Evolutionary conservation across 306 rosid species (phyloP), one percentile per base, ranked within the genome.

Genomic region (Vigna mungo): DNA sequence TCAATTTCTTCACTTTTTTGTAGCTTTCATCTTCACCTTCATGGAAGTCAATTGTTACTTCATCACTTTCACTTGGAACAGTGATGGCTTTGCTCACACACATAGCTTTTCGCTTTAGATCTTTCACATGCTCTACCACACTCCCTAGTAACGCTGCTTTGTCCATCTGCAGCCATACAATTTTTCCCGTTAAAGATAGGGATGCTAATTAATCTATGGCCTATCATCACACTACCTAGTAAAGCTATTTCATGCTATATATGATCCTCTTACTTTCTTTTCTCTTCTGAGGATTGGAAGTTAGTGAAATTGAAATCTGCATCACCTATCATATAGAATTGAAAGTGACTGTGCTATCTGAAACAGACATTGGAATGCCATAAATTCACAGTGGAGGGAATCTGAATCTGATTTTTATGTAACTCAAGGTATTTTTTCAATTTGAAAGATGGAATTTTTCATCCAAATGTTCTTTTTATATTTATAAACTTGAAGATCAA

Each of bases 111-210:
- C 90, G 11, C 83, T 87, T 94, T 12, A 94, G 97, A 56, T 91
- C 97, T 62, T 91, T 94, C 41, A 94, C 97, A 13, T 90, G 90
- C 21, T 94, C 96, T 44, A 94, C 89, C 54, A 86, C 98, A 43
- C 96, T 91, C 65, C 98, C 97, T 53, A 94, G 67, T 44, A 94
- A 81, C 39, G 98, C 94, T 55, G 98, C 98, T 71, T 94, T 94
- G 89, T 94, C 97, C 98, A 94, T 91, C 97, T 94, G 84, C 84
- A 84, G 16, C 37, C 82, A 71, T 72, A 82, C 2, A 66, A 9
- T 1, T 55, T 72, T 64, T 18, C 30, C 60, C 47, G 13, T 23
- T 49, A 16, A 60, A 60, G 65, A 17, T 47, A 9, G 4, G 14
- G 41, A 61, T 48, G 48, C 54, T 63, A 36, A 32, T 41, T 62